Evolutionary conservation across 164 flowering plant species (phyloP).

Genomic region (Euptelea pleiosperma): DNA sequence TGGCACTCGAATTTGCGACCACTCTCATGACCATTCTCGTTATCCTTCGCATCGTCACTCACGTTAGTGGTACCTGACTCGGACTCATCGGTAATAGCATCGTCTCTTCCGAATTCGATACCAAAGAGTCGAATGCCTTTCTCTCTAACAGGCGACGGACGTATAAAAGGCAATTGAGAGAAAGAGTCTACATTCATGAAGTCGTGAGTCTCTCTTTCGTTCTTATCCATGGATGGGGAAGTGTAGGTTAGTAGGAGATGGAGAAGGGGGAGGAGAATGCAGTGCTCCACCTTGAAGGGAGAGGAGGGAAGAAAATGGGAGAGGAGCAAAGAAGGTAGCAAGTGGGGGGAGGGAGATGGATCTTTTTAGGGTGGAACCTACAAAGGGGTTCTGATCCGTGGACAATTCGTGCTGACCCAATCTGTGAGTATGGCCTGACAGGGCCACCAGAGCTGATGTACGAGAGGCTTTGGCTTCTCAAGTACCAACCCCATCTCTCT

Average conservation of each 20-base stretch:
- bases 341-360: too few relatives aligned
- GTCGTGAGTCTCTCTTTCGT: slow-evolving; percentile 66
- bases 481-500: too few relatives aligned
- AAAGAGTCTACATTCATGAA: slow-evolving; percentile 96
- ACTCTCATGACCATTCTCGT: slow-evolving; percentile 12
- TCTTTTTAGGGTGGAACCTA: too few relatives aligned
- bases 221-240: slow-evolving; percentile 47
- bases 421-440: slow-evolving; percentile 42
- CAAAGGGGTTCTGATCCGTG: too few relatives aligned
- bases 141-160: slow-evolving; percentile 55
- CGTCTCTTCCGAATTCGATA: slow-evolving; percentile 48
- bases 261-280: background rate
- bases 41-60: slow-evolving; percentile 14
- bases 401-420: slow-evolving; percentile 41
- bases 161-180: slow-evolving; percentile 90
- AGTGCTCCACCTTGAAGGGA: background rate
- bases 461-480: too few relatives aligned
- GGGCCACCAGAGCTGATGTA: slow-evolving; percentile 26
- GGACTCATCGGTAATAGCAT: slow-evolving; percentile 15
- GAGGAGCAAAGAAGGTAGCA: too few relatives aligned
- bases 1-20: slow-evolving; percentile 75
- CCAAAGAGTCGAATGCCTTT: slow-evolving; percentile 85
- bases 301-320: background rate
- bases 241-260: background rate
- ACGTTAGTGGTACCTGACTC: slow-evolving; percentile 28